A percentile compares a stretch with the other conserved stretches of the same genome.
These are phyloP conservation scores for Coniochaeta ligniaria DNA, from an alignment of 2,329 filamentous ascomycete genomes.

Conservation along the genomic window DNA sequence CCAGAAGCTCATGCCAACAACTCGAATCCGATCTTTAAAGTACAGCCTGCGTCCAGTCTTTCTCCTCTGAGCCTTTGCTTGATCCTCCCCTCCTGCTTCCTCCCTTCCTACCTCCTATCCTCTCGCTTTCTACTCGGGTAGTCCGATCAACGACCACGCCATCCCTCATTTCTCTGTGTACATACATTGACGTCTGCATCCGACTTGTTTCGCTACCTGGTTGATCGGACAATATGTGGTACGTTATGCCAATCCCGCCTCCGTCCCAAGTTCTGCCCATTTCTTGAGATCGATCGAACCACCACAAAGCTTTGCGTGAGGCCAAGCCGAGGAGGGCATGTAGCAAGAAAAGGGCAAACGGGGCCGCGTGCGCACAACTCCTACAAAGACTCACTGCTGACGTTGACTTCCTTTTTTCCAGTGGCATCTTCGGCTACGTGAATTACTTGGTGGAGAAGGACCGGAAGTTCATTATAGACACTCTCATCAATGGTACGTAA, in stretches of 20 bases:
- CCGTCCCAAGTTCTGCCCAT: neutral
- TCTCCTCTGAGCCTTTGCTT: neutral
- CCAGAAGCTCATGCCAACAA: neutral
- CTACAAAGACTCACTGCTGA: conserved; percentile 11
- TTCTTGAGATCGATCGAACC: neutral
- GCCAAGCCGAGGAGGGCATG: conserved; percentile 6
- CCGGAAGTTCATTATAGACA: conserved; percentile 91
- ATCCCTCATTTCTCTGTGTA: conserved; percentile 1
- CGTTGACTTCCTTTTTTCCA: conserved; percentile 26
- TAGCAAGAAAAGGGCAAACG: neutral
- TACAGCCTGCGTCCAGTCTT: neutral
- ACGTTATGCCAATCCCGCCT: conserved; percentile 9
- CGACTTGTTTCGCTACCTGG: conserved; percentile 9
- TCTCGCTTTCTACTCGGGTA: conserved; percentile 3
- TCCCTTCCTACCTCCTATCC: conserved; percentile 1
- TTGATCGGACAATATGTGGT: conserved; percentile 25
- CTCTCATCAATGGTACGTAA: conserved; percentile 82
- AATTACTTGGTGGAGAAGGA: conserved; percentile 99
- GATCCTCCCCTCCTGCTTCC: conserved; percentile 1
- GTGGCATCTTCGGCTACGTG: conserved; percentile 97
- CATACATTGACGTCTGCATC: neutral
- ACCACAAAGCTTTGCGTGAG: conserved; percentile 1
- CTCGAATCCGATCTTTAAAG: neutral
- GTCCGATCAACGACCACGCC: neutral
- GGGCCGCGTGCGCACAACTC: neutral